phyloP scores from a whole-genome alignment of 139 green algal species.

The Micromonas commoda region DNA sequence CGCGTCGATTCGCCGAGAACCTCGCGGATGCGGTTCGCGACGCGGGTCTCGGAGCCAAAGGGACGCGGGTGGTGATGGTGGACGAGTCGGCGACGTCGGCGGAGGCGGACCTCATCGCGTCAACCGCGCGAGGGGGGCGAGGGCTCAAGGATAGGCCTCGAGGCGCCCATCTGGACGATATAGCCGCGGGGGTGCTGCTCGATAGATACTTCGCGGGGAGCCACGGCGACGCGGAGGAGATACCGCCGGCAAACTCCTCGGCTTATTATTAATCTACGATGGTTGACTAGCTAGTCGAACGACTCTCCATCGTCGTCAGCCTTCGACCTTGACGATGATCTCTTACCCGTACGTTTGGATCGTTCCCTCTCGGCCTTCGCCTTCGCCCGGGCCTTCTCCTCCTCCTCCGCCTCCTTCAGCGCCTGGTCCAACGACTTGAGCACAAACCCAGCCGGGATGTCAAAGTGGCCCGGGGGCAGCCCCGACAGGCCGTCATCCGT shows the following conservation, averaged over 20 bases:
- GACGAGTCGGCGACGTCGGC: not conserved
- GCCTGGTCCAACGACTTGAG: not conserved
- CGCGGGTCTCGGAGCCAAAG: not conserved
- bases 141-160: no score
- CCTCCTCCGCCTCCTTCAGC: not conserved
- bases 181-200: not conserved
- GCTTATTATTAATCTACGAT: no score
- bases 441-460: not conserved
- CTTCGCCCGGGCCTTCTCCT: not conserved
- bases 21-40: not conserved
- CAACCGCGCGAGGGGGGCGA: no score
- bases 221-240: not conserved
- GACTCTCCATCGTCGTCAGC: not conserved
- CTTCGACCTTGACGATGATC: not conserved
- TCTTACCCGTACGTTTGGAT: not conserved
- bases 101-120: not conserved
- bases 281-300: no score
- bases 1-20: not conserved
- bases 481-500: not conserved
- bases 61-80: not conserved
- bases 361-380: not conserved
- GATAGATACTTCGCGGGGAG: not conserved
- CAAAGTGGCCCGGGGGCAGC: not conserved
- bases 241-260: not conserved
- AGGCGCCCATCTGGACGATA: not conserved